Percentiles rank a stretch among this genome's conserved stretches.
phyloP scores from a whole-genome alignment of 441 rosid genomes.

The Adansonia rubrostipa region DNA sequence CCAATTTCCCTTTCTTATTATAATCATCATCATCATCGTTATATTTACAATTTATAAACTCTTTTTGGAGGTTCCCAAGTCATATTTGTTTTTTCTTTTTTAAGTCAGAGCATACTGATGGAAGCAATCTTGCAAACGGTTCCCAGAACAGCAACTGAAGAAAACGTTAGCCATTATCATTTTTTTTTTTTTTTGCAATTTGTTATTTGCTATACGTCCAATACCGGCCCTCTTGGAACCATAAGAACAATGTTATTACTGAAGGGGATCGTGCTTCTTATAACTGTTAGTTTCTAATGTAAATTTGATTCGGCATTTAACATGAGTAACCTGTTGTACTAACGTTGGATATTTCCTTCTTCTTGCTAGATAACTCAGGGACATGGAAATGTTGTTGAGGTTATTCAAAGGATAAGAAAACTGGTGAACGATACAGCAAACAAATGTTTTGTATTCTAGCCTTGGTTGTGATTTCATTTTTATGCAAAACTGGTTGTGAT shows the following conservation, averaged over 20 bases:
- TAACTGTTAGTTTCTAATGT: not conserved
- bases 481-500: not conserved
- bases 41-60: not conserved
- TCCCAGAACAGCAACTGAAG: conserved; percentile 56
- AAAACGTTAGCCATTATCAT: conserved; percentile 51
- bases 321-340: conserved; percentile 15
- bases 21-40: no score
- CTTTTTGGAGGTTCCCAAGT: not conserved
- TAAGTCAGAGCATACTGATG: conserved; percentile 51
- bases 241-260: not conserved
- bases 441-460: not conserved
- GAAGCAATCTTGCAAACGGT: conserved; percentile 55
- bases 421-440: conserved; percentile 65
- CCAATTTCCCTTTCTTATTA: not conserved
- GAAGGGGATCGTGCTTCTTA: not conserved
- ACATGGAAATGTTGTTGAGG: conserved; percentile 70
- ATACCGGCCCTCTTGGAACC: not conserved
- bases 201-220: not conserved
- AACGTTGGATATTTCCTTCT: conserved; percentile 23
- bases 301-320: conserved; percentile 16
- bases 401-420: conserved; percentile 67
- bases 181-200: not conserved
- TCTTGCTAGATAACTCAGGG: conserved; percentile 60
- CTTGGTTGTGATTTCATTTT: not conserved
- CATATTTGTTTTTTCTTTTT: not conserved